Conservation (phyloP, 192 early-diverging fungal species). For the Spinellus fusiger region DNA sequence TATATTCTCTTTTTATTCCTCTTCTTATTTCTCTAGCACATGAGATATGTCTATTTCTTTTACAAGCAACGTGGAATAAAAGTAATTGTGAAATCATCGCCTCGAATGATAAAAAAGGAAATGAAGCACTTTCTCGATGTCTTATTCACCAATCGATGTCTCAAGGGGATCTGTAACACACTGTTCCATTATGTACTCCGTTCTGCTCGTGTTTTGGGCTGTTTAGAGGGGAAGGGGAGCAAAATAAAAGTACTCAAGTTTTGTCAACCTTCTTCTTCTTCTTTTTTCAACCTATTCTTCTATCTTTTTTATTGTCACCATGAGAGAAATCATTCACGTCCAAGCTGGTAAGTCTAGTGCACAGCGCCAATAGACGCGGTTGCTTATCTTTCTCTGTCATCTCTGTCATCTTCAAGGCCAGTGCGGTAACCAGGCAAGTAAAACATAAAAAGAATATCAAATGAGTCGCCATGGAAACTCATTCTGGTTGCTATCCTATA, state of each 20-base stretch:
- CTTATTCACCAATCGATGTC: background rate
- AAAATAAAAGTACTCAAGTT: background rate
- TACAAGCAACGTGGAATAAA: background rate
- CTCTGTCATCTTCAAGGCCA: constrained; percentile 36
- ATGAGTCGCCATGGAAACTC: background rate
- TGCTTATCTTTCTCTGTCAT: background rate
- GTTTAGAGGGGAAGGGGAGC: background rate
- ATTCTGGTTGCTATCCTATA: constrained; percentile 12
- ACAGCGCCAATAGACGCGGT: background rate
- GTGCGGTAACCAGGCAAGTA: constrained; percentile 40
- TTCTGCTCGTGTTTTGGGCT: background rate
- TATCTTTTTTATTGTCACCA: constrained; percentile 15
- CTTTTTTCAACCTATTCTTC: background rate
- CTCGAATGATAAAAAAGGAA: background rate
- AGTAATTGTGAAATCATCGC: background rate
- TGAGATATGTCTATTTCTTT: background rate
- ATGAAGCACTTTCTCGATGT: background rate
- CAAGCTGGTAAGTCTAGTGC: constrained; percentile 41
- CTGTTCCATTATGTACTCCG: background rate
- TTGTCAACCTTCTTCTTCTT: background rate
- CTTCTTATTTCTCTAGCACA: background rate
- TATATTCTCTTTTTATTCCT: background rate
- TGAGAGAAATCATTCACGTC: constrained; percentile 57
- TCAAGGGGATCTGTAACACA: background rate
- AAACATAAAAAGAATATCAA: background rate